Conservation (phyloP, 2,329 filamentous ascomycete species). For the Alternaria sp. region DNA sequence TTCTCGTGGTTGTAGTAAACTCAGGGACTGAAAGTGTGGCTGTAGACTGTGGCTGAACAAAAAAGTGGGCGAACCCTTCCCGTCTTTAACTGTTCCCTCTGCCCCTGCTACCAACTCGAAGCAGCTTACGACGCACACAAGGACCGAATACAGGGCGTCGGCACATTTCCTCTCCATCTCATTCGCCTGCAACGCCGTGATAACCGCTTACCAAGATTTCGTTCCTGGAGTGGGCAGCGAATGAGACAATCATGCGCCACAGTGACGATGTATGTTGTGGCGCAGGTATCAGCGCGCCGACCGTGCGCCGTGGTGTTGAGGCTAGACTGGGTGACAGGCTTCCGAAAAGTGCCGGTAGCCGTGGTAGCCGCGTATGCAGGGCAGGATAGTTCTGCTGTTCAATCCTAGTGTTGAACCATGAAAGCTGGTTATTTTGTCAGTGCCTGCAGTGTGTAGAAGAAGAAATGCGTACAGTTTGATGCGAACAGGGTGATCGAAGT, state of each 20-base stretch:
- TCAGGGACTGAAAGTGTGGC: background rate
- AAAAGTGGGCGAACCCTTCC: background rate
- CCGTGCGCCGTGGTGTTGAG: constrained; percentile 13
- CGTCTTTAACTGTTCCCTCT: no score
- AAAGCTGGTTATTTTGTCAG: background rate
- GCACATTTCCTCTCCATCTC: background rate
- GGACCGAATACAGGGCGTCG: background rate
- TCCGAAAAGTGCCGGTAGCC: background rate
- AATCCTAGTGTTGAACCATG: background rate
- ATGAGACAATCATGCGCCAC: background rate
- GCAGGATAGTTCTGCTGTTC: background rate
- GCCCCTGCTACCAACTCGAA: no score
- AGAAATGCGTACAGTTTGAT: no score
- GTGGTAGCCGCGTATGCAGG: background rate
- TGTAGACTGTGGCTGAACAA: background rate
- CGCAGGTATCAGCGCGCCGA: constrained; percentile 7
- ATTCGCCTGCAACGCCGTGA: constrained; percentile 8
- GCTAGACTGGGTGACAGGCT: background rate
- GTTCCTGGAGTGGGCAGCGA: background rate
- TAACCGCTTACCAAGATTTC: background rate
- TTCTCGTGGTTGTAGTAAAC: no score
- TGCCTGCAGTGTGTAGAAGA: no score
- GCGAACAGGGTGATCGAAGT: no score
- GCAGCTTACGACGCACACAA: constrained; percentile 16
- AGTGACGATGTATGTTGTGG: background rate